These are phyloP conservation scores for Arctium lappa DNA, from an alignment of 129 eudicot genomes.

Conservation along the genomic window DNA sequence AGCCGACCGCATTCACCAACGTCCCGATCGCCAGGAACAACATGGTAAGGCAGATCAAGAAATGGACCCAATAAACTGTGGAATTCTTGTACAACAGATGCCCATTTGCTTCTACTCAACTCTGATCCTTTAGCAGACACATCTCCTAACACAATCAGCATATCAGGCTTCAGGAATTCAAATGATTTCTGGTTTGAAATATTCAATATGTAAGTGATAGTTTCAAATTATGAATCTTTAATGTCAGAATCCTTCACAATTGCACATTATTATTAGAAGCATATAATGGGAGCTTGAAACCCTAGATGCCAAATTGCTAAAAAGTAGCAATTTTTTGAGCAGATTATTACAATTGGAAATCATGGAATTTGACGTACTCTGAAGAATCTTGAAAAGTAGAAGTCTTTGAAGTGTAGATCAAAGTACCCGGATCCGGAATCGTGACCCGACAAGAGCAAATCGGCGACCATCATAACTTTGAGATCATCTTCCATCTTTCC, in stretches of 20 bases:
- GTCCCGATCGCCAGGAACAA: slow-evolving; percentile 59
- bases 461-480: slow-evolving; percentile 50
- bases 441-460: slow-evolving; percentile 41
- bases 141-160: slow-evolving; percentile 67
- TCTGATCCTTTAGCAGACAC: slow-evolving; percentile 51
- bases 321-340: background rate
- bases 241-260: slow-evolving; percentile 20
- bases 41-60: slow-evolving; percentile 52
- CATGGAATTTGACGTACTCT: slow-evolving; percentile 19
- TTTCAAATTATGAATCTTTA: slow-evolving; percentile 30
- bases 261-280: slow-evolving; percentile 15
- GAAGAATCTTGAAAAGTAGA: slow-evolving; percentile 52
- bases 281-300: background rate
- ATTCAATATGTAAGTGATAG: slow-evolving; percentile 27
- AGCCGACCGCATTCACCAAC: slow-evolving; percentile 44
- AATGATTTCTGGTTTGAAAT: slow-evolving; percentile 62
- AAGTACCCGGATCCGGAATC: slow-evolving; percentile 27
- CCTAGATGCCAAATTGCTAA: background rate
- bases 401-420: slow-evolving; percentile 43
- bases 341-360: background rate
- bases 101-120: slow-evolving; percentile 47
- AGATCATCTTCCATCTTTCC: slow-evolving; percentile 25
- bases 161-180: slow-evolving; percentile 64
- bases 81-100: slow-evolving; percentile 43
- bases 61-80: slow-evolving; percentile 47